Conservation (phyloP, 768 basidiomycete species). For the Naganishia vaughanmartiniae region DNA sequence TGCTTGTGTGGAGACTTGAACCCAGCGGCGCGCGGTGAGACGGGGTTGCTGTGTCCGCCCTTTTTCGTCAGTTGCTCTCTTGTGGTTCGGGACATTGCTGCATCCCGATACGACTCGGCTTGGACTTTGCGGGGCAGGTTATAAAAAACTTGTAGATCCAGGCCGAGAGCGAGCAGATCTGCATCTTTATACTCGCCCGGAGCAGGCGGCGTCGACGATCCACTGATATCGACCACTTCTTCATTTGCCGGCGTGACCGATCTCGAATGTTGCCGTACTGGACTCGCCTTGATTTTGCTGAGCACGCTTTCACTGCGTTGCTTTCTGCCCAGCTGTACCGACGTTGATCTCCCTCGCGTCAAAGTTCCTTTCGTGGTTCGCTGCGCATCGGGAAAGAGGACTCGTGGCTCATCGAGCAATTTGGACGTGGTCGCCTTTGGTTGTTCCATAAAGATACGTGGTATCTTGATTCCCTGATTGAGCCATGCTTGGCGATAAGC, state of each 20-base stretch:
- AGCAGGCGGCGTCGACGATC: slow-evolving; percentile 5
- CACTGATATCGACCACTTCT: slow-evolving; percentile 18
- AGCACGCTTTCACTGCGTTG: slow-evolving; percentile 13
- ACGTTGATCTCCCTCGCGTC: slow-evolving; percentile 6
- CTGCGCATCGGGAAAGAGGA: neutral
- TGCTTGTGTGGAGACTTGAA: slow-evolving; percentile 31
- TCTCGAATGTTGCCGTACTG: slow-evolving; percentile 28
- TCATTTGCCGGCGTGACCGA: slow-evolving; percentile 14
- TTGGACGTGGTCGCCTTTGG: neutral
- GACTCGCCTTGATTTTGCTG: slow-evolving; percentile 28
- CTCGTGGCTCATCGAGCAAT: neutral
- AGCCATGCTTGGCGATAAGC: slow-evolving; percentile 37
- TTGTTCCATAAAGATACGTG: slow-evolving; percentile 15
- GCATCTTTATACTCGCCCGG: slow-evolving; percentile 48
- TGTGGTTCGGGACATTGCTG: neutral
- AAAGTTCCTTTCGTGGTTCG: neutral
- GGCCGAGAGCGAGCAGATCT: slow-evolving; percentile 56
- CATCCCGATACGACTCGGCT: slow-evolving; percentile 44
- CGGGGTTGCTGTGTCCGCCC: slow-evolving; percentile 55
- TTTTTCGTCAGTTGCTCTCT: slow-evolving; percentile 55
- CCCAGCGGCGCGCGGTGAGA: slow-evolving; percentile 51
- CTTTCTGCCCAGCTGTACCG: neutral
- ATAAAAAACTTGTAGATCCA: slow-evolving; percentile 72
- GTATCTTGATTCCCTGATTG: slow-evolving; percentile 30
- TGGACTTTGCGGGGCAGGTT: slow-evolving; percentile 66